Base-by-base conservation (phyloP, 768 basidiomycete genomes). In the Amanita exitialis region DNA sequence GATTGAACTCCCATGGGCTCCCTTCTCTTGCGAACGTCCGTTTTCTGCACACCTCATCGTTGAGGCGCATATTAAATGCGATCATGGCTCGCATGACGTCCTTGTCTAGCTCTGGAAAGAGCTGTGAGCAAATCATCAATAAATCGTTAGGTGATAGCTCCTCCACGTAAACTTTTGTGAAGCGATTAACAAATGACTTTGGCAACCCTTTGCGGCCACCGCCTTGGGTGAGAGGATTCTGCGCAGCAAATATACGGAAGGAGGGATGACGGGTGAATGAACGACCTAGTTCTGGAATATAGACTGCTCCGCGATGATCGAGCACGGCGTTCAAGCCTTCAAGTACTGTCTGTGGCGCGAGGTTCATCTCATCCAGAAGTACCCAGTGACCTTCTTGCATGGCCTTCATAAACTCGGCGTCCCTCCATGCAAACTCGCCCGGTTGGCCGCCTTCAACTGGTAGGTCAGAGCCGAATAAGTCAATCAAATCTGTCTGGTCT, bases 371-470 rank as follows among this genome's bases (percentile, higher is more conserved):
- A 62, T 99, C 96, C 8, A 99, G 77, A 5, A 99, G 79, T 4
- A 98, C 95, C 96, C 96, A 99, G 53, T 90, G 83, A 0, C 96
- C 96, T n/a, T 87, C 77, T 62, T 96, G 92, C 67, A 99, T 68
- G 1, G 96, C 94, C 52, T 78, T 81, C 37, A 99, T 72, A 63
- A 99, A 99, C 52, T 95, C 93, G 0, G 95, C 96, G 56, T 98
- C 92, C 65, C 86, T 90, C 96, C 96, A 99, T 1, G 84, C 84
- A 62, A 99, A 99, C 62, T 96, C 90, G 38, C 94, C 95, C 3
- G 90, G 80, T 13, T 73, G 71, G 41, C 93, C 93, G 32, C 91
- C 90, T 66, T 96, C 94, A 5, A 93, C 85, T 6, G 96, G 96
- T 6, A 98, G 74, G 64, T 99, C 96, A 20, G 92, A 90, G 7